Evolutionary conservation across 106 monocot species (phyloP), one percentile per base, ranked within the genome.

Genomic region (Phalaenopsis aphrodite): DNA sequence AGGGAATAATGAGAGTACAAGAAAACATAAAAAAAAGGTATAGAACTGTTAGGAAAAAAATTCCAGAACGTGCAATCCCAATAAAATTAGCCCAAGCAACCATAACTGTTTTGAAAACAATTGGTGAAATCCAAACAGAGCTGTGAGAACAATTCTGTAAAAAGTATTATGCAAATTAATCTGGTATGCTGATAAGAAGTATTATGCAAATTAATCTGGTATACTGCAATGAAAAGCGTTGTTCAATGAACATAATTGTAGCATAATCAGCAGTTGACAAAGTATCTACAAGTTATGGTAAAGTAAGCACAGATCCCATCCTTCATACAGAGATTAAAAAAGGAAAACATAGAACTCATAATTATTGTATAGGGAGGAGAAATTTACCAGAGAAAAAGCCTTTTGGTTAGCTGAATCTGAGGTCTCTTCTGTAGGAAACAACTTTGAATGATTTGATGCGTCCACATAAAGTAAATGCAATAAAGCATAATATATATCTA

Each of bases 331-430:
- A 74, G 4, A 43, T 37, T 18, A 21, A 75, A 76, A 18, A 76
- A 69, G 9, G 5, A 49, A 76, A 76, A 76, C 23, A 16, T 76
- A 49, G 0, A 76, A 52, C 46, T 76, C 19, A 48, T 9, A 16
- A 21, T 61, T 76, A 48, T 24, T 76, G 17, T 8, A 42, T 5
- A 49, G 24, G 7, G 19, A 49, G 41, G 8, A 30, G 30, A 10
- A 58, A 11, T 55, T 88, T 93, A 95, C 95, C 84, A 75, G 42
- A 48, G 86, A 87, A 84, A 92, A 85, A 71, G 86, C 85, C 71
- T 88, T 89, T 69, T 16, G 79, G 66, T 72, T 85, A 88, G 86
- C 88, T 79, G 82, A 82, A 57, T 88, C 83, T 21, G 87, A 86
- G 48, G 86, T 82, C 45, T 90, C 87, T 78, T 94, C 97, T 94